phyloP scores from a whole-genome alignment of 495 filamentous ascomycete species.

The Jackrogersella multiformis region DNA sequence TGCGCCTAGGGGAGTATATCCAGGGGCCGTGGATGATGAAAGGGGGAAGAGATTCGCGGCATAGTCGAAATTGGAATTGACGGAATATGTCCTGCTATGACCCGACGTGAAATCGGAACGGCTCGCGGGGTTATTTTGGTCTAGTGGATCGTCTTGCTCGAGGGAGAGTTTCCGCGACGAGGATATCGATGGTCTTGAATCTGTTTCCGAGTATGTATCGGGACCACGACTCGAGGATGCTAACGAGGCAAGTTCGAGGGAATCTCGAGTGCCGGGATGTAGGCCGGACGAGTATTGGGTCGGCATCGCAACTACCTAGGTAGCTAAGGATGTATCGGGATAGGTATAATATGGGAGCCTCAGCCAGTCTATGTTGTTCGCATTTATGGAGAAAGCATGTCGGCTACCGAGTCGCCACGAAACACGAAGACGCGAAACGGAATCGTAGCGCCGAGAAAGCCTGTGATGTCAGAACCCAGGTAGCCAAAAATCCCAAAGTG shows the following conservation, averaged over 20 bases:
- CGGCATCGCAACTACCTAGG: constrained; percentile 49
- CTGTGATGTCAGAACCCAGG: constrained; percentile 32
- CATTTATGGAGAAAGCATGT: constrained; percentile 31
- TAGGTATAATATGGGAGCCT: constrained; percentile 8
- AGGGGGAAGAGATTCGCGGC: constrained; percentile 89
- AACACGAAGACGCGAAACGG: background rate
- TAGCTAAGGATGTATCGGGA: constrained; percentile 21
- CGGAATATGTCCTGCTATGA: constrained; percentile 78
- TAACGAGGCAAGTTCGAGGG: constrained; percentile 93
- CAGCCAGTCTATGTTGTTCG: constrained; percentile 23
- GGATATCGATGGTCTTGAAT: constrained; percentile 82
- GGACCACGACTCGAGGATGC: constrained; percentile 76
- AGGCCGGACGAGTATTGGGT: constrained; percentile 59
- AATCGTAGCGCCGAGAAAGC: constrained; percentile 6
- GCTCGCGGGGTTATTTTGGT: constrained; percentile 63
- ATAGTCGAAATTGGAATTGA: constrained; percentile 95
- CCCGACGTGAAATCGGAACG: constrained; percentile 56
- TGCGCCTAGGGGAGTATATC: constrained; percentile 83
- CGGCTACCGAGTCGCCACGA: constrained; percentile 26
- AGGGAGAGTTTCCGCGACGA: constrained; percentile 93
- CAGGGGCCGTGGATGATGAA: constrained; percentile 78
- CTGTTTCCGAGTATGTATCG: constrained; percentile 68
- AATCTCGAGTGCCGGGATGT: constrained; percentile 73
- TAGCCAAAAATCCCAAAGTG: constrained; percentile 7
- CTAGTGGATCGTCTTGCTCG: constrained; percentile 83